Base-by-base conservation (phyloP, 129 eudicot genomes). In the Smallanthus sonchifolius region DNA sequence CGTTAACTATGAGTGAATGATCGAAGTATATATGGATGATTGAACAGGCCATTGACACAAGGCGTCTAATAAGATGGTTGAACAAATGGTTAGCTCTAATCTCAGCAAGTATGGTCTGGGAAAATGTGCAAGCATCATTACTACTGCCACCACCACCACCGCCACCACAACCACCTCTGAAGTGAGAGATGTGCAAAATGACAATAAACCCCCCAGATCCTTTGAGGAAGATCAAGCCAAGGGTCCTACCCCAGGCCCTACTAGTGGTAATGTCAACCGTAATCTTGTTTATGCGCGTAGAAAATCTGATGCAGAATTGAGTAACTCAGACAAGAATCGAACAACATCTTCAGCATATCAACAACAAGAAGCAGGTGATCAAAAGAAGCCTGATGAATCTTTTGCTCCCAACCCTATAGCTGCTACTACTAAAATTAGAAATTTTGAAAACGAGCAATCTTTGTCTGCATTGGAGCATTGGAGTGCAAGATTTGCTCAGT, bases 31-130 rank as follows among this genome's bases (percentile, higher is more conserved):
- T 77, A 40, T 56, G 39, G 42, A 51, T 44, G 1, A 19, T 77
- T 69, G 16, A 44, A 45, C 75, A 77, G 81, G 69, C 17, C 54
- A 35, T 45, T 57, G 35, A 52, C 30, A 20, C 42, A 34, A 61
- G 67, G 43, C 43, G 15, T 61, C 67, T 32, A 57, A 16, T 45
- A 39, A 42, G 62, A 82, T 82, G 86, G 86, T 82, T 17, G 86
- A 82, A 82, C 86, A 69, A 77, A 82, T 82, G 86, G 83, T 82
- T 69, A 82, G 75, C 76, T 73, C 86, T 17, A 78, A 82, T 60
- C 79, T 82, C 77, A 68, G 83, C 77, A 77, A 82, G 47, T 78
- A 82, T 13, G 83, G 80, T 13, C 67, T 82, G 34, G 86, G 83
- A 67, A 69, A 78, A 19, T 8, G 47, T 67, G 67, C 76, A 73